Conservation (phyloP, 169 alveolate genomes). For the Plasmodium knowlesi region DNA sequence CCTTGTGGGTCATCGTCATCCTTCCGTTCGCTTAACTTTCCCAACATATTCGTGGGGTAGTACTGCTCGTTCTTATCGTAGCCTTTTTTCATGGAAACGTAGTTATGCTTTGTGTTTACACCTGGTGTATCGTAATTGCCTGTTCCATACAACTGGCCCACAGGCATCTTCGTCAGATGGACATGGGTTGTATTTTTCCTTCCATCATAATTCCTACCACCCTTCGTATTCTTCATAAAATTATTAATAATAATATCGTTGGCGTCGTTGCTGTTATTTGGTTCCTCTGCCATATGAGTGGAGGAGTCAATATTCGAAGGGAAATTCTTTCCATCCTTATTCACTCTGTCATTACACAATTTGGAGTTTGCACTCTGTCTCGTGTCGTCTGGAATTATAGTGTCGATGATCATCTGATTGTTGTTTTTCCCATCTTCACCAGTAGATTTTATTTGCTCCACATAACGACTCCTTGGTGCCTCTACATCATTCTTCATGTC, state of each 20-base stretch:
- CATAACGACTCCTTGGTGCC: background rate
- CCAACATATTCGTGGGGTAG: background rate
- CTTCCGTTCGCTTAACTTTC: background rate
- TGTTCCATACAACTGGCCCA: background rate
- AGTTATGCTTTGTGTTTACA: background rate
- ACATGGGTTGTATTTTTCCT: no score
- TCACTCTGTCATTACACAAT: background rate
- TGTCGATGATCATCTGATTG: background rate
- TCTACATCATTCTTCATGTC: background rate
- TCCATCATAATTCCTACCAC: background rate
- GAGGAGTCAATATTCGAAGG: background rate
- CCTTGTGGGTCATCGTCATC: background rate
- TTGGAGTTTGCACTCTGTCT: background rate
- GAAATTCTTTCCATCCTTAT: background rate
- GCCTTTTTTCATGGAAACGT: background rate
- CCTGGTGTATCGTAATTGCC: background rate
- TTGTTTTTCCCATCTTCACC: background rate
- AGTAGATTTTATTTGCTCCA: background rate
- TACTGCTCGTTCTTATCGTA: background rate
- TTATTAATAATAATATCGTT: constrained; percentile 17
- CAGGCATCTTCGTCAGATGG: no score
- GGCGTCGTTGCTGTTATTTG: background rate
- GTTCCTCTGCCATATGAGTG: background rate
- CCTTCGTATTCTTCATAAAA: constrained; percentile 30
- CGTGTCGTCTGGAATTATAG: background rate